Percentiles rank a stretch among this genome's conserved stretches.
Evolutionary conservation across 225 moss, liverwort and hornwort genomes (phyloP).

Genomic region (Straminergon stramineum): DNA sequence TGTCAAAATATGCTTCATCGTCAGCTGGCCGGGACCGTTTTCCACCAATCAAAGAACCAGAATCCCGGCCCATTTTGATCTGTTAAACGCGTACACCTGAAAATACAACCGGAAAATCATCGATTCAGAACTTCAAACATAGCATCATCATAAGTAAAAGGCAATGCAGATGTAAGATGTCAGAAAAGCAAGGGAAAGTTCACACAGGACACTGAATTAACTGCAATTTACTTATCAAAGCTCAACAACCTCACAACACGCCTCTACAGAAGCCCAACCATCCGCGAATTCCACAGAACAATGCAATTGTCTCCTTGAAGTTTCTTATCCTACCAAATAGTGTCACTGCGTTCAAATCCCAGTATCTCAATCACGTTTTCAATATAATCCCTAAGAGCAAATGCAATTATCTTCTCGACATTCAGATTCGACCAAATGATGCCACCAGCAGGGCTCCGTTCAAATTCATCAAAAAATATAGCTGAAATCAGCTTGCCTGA

Average conservation of each 20-base stretch:
- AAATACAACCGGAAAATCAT: not conserved
- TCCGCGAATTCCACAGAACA: not conserved
- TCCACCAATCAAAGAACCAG: conserved; percentile 61
- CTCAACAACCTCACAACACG: not conserved
- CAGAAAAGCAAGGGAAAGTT: not conserved
- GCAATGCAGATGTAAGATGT: not conserved
- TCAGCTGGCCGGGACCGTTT: conserved; percentile 79
- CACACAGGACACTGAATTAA: not conserved
- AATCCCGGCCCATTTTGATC: conserved; percentile 48
- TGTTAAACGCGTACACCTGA: not conserved
- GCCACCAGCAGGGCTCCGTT: not conserved
- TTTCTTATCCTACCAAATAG: not conserved
- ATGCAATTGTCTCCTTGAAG: not conserved
- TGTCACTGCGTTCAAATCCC: not conserved
- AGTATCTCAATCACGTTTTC: not conserved
- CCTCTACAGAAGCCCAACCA: not conserved
- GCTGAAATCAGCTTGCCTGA: not conserved
- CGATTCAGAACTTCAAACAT: not conserved
- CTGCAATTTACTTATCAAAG: not conserved
- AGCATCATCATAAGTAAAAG: not conserved
- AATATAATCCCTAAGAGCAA: not conserved
- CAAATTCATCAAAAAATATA: not conserved
- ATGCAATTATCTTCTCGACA: not conserved
- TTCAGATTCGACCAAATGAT: not conserved
- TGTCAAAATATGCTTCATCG: conserved; percentile 85